phyloP scores from a whole-genome alignment of 352 stramenopile genomes.

The Phytopythium mirpurense region DNA sequence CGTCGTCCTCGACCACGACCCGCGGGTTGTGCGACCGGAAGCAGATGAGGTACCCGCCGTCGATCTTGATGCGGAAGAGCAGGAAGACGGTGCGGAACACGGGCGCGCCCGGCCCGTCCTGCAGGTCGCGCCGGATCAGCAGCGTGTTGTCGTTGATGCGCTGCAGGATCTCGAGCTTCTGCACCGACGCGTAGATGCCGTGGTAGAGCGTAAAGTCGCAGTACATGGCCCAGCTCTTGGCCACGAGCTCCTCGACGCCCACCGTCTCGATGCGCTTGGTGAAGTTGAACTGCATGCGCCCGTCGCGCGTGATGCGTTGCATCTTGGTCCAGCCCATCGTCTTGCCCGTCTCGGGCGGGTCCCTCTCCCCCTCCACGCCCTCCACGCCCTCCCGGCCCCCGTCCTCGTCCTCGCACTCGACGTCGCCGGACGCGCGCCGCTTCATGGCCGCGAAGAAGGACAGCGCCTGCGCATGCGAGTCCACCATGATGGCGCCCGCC shows the following conservation, averaged over 20 bases:
- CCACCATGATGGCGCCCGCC: slow-evolving; percentile 59
- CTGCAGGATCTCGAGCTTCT: slow-evolving; percentile 77
- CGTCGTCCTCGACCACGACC: slow-evolving; percentile 45
- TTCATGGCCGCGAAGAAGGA: slow-evolving; percentile 69
- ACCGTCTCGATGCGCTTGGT: slow-evolving; percentile 66
- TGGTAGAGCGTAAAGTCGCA: slow-evolving; percentile 71
- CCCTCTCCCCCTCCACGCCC: neutral
- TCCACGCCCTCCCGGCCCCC: too few relatives aligned
- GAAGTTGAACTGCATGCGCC: slow-evolving; percentile 76
- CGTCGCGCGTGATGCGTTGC: slow-evolving; percentile 57
- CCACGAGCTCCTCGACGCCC: slow-evolving; percentile 54
- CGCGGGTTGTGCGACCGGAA: slow-evolving; percentile 63
- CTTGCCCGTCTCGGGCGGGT: slow-evolving; percentile 29
- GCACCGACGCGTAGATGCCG: slow-evolving; percentile 70
- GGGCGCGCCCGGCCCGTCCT: slow-evolving; percentile 47
- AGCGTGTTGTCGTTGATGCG: slow-evolving; percentile 75
- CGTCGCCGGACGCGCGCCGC: slow-evolving; percentile 10
- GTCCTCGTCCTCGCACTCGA: neutral
- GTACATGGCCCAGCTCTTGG: slow-evolving; percentile 81
- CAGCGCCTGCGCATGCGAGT: slow-evolving; percentile 60
- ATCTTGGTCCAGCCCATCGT: slow-evolving; percentile 79
- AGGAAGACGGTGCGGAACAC: slow-evolving; percentile 78
- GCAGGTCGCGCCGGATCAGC: slow-evolving; percentile 65
- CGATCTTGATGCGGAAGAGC: slow-evolving; percentile 54
- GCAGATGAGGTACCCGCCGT: slow-evolving; percentile 64